A percentile compares a stretch with the other conserved stretches of the same genome.
phyloP scores from a whole-genome alignment of 2,329 filamentous ascomycete genomes.

The Eurotiales sp. region DNA sequence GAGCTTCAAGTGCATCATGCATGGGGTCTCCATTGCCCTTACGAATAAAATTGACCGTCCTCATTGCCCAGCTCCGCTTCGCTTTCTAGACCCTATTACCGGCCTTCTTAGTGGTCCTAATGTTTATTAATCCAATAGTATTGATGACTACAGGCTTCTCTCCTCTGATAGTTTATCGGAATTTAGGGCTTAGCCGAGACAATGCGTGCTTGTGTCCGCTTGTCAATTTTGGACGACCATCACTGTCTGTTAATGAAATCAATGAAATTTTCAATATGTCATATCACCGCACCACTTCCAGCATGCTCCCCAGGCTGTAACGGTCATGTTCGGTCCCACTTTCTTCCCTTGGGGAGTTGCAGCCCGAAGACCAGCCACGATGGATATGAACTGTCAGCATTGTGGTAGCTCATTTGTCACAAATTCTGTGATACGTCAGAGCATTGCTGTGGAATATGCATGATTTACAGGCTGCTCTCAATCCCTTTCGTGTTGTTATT shows the following conservation, averaged over 20 bases:
- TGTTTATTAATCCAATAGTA: too few relatives aligned
- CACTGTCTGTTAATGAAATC: background rate
- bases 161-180: too few relatives aligned
- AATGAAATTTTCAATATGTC: background rate
- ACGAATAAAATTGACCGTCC: too few relatives aligned
- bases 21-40: too few relatives aligned
- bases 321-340: background rate
- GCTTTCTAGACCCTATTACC: background rate
- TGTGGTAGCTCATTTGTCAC: background rate
- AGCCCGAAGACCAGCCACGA: background rate
- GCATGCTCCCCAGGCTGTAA: background rate
- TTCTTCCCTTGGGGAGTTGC: background rate
- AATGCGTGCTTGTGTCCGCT: too few relatives aligned
- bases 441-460: background rate
- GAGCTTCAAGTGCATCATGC: background rate
- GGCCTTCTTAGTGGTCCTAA: too few relatives aligned
- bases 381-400: background rate
- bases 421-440: background rate
- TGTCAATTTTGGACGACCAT: background rate
- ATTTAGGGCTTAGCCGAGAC: too few relatives aligned
- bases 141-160: too few relatives aligned
- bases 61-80: too few relatives aligned
- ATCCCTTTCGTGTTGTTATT: background rate
- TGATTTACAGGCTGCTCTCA: background rate
- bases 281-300: background rate